These are phyloP conservation scores for Triticum monococcum DNA, from an alignment of 176 grass and related monocot species.

Conservation along the genomic window DNA sequence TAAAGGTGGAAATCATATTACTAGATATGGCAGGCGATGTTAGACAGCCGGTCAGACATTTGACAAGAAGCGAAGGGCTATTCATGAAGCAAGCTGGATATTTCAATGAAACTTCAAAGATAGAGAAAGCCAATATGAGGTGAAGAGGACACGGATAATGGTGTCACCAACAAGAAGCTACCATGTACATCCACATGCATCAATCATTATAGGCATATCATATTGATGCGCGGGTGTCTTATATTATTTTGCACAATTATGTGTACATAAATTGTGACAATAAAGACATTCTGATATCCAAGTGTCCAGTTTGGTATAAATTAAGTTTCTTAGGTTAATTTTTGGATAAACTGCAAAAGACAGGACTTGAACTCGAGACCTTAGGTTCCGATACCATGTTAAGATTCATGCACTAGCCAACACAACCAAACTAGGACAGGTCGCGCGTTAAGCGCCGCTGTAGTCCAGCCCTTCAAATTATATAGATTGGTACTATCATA, in stretches of 20 bases:
- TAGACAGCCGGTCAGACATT: not conserved
- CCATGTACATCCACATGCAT: not conserved
- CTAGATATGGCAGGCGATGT: conserved; percentile 17
- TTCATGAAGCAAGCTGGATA: not conserved
- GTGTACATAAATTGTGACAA: conserved; percentile 10
- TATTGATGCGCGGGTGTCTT: not conserved
- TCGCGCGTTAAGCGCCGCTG: too few relatives aligned
- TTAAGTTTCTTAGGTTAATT: not conserved
- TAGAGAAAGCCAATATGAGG: not conserved
- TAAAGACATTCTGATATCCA: not conserved
- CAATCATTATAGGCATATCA: not conserved
- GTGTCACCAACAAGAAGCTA: conserved; percentile 11
- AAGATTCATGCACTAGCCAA: too few relatives aligned
- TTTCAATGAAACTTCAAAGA: conserved; percentile 4
- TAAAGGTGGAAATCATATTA: conserved; percentile 12
- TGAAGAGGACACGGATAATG: not conserved
- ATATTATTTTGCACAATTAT: not conserved
- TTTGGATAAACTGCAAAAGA: too few relatives aligned
- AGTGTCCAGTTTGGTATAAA: not conserved
- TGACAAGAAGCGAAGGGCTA: not conserved
- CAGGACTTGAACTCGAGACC: too few relatives aligned
- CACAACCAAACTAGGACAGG: too few relatives aligned
- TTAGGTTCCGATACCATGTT: too few relatives aligned
- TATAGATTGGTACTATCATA: not conserved
- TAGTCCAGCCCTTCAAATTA: too few relatives aligned